Base-by-base conservation (phyloP, 2,329 filamentous ascomycete genomes). In the Dothideomycetidae sp. region DNA sequence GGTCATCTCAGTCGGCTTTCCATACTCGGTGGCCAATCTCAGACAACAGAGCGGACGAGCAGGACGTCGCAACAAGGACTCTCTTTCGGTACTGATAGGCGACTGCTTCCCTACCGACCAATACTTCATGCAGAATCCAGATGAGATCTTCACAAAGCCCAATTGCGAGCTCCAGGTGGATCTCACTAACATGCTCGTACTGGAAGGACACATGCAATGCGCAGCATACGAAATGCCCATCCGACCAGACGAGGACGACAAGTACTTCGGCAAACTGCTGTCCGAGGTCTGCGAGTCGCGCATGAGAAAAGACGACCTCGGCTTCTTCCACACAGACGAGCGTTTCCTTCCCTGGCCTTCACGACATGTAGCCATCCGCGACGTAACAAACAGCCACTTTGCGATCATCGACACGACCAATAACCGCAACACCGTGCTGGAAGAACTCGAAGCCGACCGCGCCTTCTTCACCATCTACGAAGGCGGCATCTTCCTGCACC, bases 381-480 rank as follows among this genome's bases (percentile, higher is more conserved):
- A 94, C 52, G 88, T 81, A 0, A 77, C 81, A 57, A 83, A 94
- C 42, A 78, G 82, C n/a, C 81, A 93, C 52, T 94, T 94, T 54
- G 88, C 90, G 15, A 81, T 98, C 35, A 73, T 98, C 36, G 84
- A 98, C 60, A 78, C 79, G 10, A 90, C 83, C 0, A 73, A 90
- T 47, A 77, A 77, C 16, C 73, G 74, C 38, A 96, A 96, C 53
- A 64, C 77, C 0, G 81, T 98, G 0, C 69, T 98, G 1, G 90
- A 98, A 63, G 86, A 96, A 59, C 70, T 98, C n/a, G 90, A 96
- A 59, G 83, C 85, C 1, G 90, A 81, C 2, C 75, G 90, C n/a
- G 88, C 88, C 1, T 88, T 84, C 47, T 96, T 93, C 58, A 93
- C 85, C 1, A 72, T 98, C 42, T 98, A 98, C 57, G 88, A 96